These are phyloP conservation scores for Pseudonitzschia multiseries DNA, from an alignment of 108 stramenopile genomes.

Conservation along the genomic window DNA sequence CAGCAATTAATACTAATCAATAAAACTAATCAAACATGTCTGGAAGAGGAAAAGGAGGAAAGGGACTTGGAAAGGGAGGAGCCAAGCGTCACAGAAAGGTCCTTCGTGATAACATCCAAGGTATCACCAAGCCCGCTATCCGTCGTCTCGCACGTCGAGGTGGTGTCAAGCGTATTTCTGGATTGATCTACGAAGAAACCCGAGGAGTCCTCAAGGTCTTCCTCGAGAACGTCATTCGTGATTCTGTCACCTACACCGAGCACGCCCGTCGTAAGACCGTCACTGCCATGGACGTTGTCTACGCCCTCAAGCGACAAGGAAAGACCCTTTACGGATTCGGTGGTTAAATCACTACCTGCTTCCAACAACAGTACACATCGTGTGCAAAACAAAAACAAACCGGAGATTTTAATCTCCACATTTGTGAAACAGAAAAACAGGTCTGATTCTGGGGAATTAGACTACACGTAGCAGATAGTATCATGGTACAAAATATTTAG, in stretches of 20 bases:
- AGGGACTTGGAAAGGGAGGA: conserved; percentile 91
- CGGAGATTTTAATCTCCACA: conserved; percentile 32
- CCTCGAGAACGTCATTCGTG: conserved; percentile 86
- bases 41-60: conserved; percentile 90
- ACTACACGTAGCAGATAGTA: too few relatives aligned
- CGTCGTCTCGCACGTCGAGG: conserved; percentile 99
- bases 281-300: conserved; percentile 94
- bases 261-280: conserved; percentile 93
- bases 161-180: conserved; percentile 99
- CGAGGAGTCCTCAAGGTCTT: conserved; percentile 92
- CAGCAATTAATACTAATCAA: conserved; percentile 9
- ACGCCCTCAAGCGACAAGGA: conserved; percentile 97
- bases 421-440: conserved; percentile 11
- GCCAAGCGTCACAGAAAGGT: conserved; percentile 99
- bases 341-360: conserved; percentile 54
- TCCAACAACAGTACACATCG: neutral
- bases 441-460: too few relatives aligned
- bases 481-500: too few relatives aligned
- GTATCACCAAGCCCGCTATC: conserved; percentile 99
- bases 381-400: conserved; percentile 17
- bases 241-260: conserved; percentile 91
- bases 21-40: conserved; percentile 51
- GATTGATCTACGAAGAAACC: conserved; percentile 98
- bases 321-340: conserved; percentile 98
- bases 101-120: conserved; percentile 98